Conservation (phyloP, 2,329 filamentous ascomycete species). For the Ophiostoma sp. region DNA sequence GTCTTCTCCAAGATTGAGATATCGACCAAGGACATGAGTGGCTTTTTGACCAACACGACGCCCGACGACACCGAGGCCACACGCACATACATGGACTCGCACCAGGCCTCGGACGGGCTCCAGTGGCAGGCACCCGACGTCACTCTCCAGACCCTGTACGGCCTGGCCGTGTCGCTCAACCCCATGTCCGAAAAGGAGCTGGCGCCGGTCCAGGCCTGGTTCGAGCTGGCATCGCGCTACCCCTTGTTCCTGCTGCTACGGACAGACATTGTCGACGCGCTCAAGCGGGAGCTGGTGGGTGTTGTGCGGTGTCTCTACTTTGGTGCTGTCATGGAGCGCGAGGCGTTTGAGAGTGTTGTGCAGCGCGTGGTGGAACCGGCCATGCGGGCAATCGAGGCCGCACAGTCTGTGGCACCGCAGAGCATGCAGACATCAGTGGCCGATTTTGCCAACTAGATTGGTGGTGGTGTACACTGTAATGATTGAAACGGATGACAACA, state of each 20-base stretch:
- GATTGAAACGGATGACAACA: not conserved
- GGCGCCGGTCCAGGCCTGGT: conserved; percentile 51
- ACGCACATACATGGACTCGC: conserved; percentile 11
- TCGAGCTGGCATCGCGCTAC: conserved; percentile 45
- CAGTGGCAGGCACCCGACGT: conserved; percentile 40
- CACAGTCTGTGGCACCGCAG: not conserved
- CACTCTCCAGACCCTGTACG: conserved; percentile 41
- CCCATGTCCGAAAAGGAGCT: conserved; percentile 39
- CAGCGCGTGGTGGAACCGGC: conserved; percentile 37
- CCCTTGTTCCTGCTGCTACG: conserved; percentile 38
- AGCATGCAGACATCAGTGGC: not conserved
- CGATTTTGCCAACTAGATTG: not conserved
- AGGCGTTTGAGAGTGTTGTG: conserved; percentile 45
- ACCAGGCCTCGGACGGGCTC: conserved; percentile 24
- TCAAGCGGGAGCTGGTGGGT: conserved; percentile 41
- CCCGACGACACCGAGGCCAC: conserved; percentile 14
- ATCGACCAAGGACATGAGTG: conserved; percentile 24
- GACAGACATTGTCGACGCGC: conserved; percentile 33
- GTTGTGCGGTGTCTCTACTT: conserved; percentile 45
- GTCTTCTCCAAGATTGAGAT: conserved; percentile 31
- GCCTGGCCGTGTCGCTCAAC: conserved; percentile 44
- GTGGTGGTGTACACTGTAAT: not conserved
- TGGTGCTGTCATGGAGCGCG: conserved; percentile 45
- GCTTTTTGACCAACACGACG: conserved; percentile 21
- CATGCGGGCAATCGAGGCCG: conserved; percentile 9